These are phyloP conservation scores for Schwanniomyces occidentalis DNA, from an alignment of 805 yeast species.

Conservation along the genomic window DNA sequence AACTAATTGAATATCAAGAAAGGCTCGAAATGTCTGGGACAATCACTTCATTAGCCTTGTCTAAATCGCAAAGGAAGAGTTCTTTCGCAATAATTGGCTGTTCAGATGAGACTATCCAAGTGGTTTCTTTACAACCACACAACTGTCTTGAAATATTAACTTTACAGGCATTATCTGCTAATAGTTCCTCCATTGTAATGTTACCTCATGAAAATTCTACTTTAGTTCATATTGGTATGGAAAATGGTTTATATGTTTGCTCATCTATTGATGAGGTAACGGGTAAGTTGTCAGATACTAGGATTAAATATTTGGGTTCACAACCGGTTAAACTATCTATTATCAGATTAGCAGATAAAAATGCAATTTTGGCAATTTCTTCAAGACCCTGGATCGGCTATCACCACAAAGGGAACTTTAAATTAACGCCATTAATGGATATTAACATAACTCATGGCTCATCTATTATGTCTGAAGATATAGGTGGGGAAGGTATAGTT, in stretches of 20 bases:
- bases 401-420: conserved; percentile 33
- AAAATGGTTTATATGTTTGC: conserved; percentile 77
- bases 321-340: conserved; percentile 54
- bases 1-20: conserved; percentile 69
- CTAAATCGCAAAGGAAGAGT: conserved; percentile 52
- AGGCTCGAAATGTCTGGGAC: conserved; percentile 52
- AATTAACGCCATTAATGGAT: conserved; percentile 48
- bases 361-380: conserved; percentile 50
- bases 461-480: conserved; percentile 63
- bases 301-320: conserved; percentile 74
- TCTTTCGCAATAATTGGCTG: conserved; percentile 69
- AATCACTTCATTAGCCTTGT: conserved; percentile 46
- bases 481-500: conserved; percentile 59
- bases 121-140: conserved; percentile 61
- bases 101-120: conserved; percentile 66
- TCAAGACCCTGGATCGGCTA: conserved; percentile 58
- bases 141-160: conserved; percentile 60
- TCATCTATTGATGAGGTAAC: conserved; percentile 55
- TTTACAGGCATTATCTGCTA: conserved; percentile 65
- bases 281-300: conserved; percentile 62
- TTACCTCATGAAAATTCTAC: conserved; percentile 16
- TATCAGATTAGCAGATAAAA: conserved; percentile 25
- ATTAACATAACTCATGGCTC: conserved; percentile 47
- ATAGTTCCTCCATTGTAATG: conserved; percentile 27
- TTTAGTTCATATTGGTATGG: conserved; percentile 74